Percentiles rank a stretch among this genome's conserved stretches.
phyloP scores from a whole-genome alignment of 2,329 filamentous ascomycete species.

The Penicillium paneum region DNA sequence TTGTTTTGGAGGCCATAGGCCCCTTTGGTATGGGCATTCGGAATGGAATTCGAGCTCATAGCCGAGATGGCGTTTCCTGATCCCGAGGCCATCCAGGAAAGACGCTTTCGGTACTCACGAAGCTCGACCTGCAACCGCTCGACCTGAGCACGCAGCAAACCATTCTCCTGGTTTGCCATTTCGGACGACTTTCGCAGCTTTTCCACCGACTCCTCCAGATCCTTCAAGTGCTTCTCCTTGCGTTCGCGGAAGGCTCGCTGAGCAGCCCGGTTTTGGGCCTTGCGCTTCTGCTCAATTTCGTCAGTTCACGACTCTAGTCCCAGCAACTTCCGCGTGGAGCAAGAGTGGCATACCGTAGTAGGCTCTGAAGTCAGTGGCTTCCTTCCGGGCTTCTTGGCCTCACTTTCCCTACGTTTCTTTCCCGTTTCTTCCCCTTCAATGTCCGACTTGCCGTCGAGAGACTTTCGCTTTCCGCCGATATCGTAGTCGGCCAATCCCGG shows the following conservation, averaged over 20 bases:
- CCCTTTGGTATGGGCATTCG: constrained; percentile 45
- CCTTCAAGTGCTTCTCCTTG: constrained; percentile 72
- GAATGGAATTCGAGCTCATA: constrained; percentile 47
- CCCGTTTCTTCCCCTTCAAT: constrained; percentile 64
- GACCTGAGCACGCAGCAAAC: constrained; percentile 76
- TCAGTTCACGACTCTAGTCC: constrained; percentile 20
- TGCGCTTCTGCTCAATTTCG: constrained; percentile 49
- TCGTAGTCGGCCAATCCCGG: constrained; percentile 52
- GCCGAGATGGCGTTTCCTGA: constrained; percentile 48
- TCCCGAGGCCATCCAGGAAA: constrained; percentile 60
- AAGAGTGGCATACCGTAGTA: constrained; percentile 69
- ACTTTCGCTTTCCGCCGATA: constrained; percentile 61
- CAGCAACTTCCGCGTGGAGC: background rate
- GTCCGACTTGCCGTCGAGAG: constrained; percentile 52
- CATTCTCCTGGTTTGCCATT: constrained; percentile 80
- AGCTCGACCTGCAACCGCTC: constrained; percentile 83
- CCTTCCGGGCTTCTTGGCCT: constrained; percentile 91
- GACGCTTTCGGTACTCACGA: constrained; percentile 82
- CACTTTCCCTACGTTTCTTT: constrained; percentile 70
- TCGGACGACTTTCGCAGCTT: constrained; percentile 77
- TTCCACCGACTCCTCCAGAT: constrained; percentile 55
- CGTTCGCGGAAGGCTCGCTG: constrained; percentile 91
- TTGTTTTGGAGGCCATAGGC: constrained; percentile 64
- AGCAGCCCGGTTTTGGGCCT: constrained; percentile 90
- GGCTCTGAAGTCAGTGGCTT: constrained; percentile 96